A percentile compares a stretch with the other conserved stretches of the same genome.
Conservation (phyloP, 441 rosid genomes). For the Corymbia citriodora region DNA sequence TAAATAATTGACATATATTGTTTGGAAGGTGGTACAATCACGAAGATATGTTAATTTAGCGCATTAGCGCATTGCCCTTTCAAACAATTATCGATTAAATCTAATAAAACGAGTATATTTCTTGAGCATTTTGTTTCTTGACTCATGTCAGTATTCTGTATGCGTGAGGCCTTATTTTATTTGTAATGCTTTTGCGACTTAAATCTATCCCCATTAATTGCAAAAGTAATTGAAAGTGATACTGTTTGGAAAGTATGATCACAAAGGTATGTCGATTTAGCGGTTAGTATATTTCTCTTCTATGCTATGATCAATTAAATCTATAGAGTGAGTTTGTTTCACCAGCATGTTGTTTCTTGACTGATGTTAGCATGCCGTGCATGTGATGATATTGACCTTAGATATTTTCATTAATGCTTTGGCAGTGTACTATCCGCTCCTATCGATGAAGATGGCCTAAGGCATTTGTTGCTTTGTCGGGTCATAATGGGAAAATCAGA, state of each 20-base stretch:
- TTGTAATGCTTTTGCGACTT: not conserved
- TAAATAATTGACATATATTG: not conserved
- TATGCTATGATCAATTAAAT: not conserved
- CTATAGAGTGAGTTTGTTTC: not conserved
- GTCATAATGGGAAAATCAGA: conserved; percentile 65
- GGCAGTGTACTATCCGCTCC: too few species aligned
- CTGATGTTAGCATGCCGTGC: not conserved
- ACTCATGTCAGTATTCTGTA: not conserved
- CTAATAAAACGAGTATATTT: not conserved
- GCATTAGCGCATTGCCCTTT: not conserved
- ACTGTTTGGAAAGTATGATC: not conserved
- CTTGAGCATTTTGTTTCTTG: not conserved
- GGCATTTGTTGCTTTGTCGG: conserved; percentile 18
- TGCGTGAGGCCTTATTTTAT: not conserved
- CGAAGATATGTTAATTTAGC: not conserved
- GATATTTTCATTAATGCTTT: not conserved
- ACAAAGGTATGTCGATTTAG: not conserved
- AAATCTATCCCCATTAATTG: not conserved
- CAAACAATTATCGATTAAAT: not conserved
- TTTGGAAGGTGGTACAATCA: not conserved
- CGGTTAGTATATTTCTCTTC: not conserved
- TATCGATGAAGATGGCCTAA: too few species aligned
- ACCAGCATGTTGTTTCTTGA: not conserved
- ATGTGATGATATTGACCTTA: not conserved
- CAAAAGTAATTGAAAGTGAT: not conserved